Evolutionary conservation across 2,329 filamentous ascomycete genomes (phyloP).

Genomic region (Aureobasidium mangrovei): DNA sequence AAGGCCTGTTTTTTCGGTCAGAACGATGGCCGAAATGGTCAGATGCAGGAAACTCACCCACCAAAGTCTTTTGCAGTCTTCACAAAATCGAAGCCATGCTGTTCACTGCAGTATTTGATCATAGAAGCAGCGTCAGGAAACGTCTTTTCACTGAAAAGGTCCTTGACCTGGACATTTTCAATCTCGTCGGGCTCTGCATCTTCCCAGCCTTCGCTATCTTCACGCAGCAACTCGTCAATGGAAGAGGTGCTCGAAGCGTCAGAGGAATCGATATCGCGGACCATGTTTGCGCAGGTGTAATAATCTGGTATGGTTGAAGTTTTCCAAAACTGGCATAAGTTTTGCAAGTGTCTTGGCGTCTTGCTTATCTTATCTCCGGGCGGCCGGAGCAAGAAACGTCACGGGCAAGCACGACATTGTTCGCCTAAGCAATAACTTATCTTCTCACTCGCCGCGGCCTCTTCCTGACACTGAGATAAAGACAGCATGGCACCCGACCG

Average conservation of each 20-base stretch:
- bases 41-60: slow-evolving; percentile 20
- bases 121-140: slow-evolving; percentile 28
- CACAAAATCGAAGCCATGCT: slow-evolving; percentile 35
- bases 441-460: background rate
- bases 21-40: background rate
- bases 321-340: background rate
- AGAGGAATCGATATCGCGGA: slow-evolving; percentile 15
- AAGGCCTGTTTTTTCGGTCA: slow-evolving; percentile 25
- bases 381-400: background rate
- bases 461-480: background rate
- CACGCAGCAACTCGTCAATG: slow-evolving; percentile 9
- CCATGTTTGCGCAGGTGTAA: slow-evolving; percentile 4
- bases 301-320: background rate
- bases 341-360: background rate
- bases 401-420: slow-evolving; percentile 13
- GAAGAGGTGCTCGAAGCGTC: slow-evolving; percentile 18
- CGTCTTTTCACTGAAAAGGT: slow-evolving; percentile 32
- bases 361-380: background rate
- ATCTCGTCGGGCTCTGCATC: slow-evolving; percentile 33
- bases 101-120: slow-evolving; percentile 30
- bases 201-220: slow-evolving; percentile 36
- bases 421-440: background rate
- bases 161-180: slow-evolving; percentile 30
- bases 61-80: slow-evolving; percentile 27
- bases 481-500: slow-evolving; percentile 29